Percentiles rank a stretch among this genome's conserved stretches.
Conservation (phyloP, 345 rosid species). For the Pistacia integerrima region DNA sequence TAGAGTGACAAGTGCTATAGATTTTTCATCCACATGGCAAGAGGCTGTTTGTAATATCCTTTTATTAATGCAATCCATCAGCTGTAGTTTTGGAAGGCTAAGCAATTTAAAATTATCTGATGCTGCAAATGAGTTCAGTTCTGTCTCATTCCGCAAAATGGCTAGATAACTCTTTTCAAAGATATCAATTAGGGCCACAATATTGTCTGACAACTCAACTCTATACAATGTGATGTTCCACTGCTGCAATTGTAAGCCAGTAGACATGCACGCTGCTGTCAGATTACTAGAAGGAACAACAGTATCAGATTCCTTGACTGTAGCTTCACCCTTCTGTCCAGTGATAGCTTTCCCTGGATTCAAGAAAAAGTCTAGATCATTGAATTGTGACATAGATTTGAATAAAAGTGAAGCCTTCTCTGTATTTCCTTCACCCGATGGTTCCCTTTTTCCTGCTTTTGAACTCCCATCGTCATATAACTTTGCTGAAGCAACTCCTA, state of each 20-base stretch:
- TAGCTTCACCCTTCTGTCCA: slow-evolving; percentile 36
- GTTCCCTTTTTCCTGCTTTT: slow-evolving; percentile 33
- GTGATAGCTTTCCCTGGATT: slow-evolving; percentile 60
- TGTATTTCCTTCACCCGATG: slow-evolving; percentile 37
- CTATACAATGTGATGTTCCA: slow-evolving; percentile 41
- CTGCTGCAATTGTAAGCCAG: slow-evolving; percentile 29
- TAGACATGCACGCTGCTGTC: slow-evolving; percentile 25
- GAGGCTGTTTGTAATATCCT: slow-evolving; percentile 29
- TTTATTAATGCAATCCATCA: slow-evolving; percentile 49
- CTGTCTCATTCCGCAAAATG: slow-evolving; percentile 50
- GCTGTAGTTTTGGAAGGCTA: slow-evolving; percentile 51
- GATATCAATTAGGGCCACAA: slow-evolving; percentile 38
- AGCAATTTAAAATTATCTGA: slow-evolving; percentile 44
- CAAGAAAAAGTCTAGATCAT: slow-evolving; percentile 88
- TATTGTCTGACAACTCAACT: slow-evolving; percentile 45
- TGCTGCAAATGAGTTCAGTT: slow-evolving; percentile 34
- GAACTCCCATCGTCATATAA: slow-evolving; percentile 25
- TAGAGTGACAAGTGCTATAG: slow-evolving; percentile 46
- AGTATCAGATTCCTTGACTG: slow-evolving; percentile 28
- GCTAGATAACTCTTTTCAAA: slow-evolving; percentile 54
- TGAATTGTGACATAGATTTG: slow-evolving; percentile 72
- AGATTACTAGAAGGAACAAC: slow-evolving; percentile 30
- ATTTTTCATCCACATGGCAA: slow-evolving; percentile 35
- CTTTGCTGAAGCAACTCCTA: slow-evolving; percentile 32
- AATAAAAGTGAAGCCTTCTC: slow-evolving; percentile 48